These are phyloP conservation scores for Meyerozyma carpophila DNA, from an alignment of 1,139 yeast species.

Conservation along the genomic window DNA sequence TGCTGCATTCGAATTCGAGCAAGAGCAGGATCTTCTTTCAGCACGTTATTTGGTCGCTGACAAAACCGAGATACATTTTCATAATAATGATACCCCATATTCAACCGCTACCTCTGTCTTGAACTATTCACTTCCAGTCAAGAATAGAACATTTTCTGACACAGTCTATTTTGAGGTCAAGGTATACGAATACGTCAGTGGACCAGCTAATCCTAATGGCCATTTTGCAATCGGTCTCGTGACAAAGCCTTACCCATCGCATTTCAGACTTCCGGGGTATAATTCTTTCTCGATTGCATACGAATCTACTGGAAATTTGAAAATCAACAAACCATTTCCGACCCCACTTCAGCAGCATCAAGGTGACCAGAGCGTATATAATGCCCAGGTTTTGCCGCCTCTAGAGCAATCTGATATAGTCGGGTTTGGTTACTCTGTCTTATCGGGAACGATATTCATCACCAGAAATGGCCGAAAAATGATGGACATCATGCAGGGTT, in stretches of 20 bases:
- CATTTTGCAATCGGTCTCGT: conserved; percentile 72
- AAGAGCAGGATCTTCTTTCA: conserved; percentile 15
- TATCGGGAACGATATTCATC: conserved; percentile 77
- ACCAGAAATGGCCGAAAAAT: conserved; percentile 88
- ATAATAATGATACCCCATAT: conserved; percentile 36
- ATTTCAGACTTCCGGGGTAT: conserved; percentile 82
- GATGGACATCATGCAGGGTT: conserved; percentile 76
- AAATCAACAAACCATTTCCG: conserved; percentile 73
- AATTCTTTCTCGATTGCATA: conserved; percentile 80
- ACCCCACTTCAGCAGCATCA: conserved; percentile 43
- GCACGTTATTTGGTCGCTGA: conserved; percentile 52
- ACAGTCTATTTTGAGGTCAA: conserved; percentile 70
- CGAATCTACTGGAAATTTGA: conserved; percentile 77
- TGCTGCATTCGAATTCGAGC: conserved; percentile 37
- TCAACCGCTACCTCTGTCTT: conserved; percentile 45
- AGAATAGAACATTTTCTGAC: conserved; percentile 50
- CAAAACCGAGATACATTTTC: conserved; percentile 54
- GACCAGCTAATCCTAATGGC: conserved; percentile 32
- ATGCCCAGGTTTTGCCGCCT: conserved; percentile 72
- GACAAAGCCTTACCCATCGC: conserved; percentile 79
- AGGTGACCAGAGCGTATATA: conserved; percentile 42
- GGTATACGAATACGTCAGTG: conserved; percentile 41
- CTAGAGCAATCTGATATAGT: conserved; percentile 82
- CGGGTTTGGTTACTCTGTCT: conserved; percentile 83
- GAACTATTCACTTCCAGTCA: conserved; percentile 60